Evolutionary conservation across 106 monocot species (phyloP), one percentile per base, ranked within the genome.

Genomic region (Gastrodia elata): DNA sequence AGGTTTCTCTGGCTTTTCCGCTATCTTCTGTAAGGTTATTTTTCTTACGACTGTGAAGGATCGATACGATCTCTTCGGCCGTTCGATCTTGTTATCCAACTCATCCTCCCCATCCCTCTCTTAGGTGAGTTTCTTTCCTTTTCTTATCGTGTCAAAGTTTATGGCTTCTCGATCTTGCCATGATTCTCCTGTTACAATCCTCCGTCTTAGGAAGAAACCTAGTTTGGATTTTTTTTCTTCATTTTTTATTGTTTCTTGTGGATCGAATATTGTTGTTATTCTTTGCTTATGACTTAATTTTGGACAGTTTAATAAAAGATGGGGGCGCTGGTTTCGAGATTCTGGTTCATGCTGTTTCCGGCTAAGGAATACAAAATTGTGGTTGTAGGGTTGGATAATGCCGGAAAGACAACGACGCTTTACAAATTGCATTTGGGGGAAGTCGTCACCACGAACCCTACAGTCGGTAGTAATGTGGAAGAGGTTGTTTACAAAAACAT

Each of bases 321-420:
- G 88, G 88, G 88, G 32, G 82, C 82, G 36, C 43, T 85, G 20
- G 22, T 88, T 57, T 88, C 88, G 72, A 74, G 84, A 70, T 82
- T 88, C 71, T 88, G 88, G 88, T 88, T 88, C 82, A 78, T 85
- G 82, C 39, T 85, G 46, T 88, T 88, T 75, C 88, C 88, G 11
- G 85, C 85, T 24, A 85, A 80, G 65, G 88, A 88, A 78, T 88
- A 88, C 76, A 88, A 88, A 85, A 85, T 88, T 73, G 88, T 88
- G 41, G 88, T 88, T 16, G 88, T 88, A 0, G 88, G 88, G 16
- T 67, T 88, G 55, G 88, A 88, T 68, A 88, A 88, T 75, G 88
- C 88, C 0, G 88, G 88, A 1, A 88, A 88, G 78, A 88, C 88
- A 4, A 88, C 88, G 26, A 85, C 88, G 67, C 83, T 88, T 8